Evolutionary conservation across 768 basidiomycete species (phyloP).

Genomic region (Lentinus tigrinus): DNA sequence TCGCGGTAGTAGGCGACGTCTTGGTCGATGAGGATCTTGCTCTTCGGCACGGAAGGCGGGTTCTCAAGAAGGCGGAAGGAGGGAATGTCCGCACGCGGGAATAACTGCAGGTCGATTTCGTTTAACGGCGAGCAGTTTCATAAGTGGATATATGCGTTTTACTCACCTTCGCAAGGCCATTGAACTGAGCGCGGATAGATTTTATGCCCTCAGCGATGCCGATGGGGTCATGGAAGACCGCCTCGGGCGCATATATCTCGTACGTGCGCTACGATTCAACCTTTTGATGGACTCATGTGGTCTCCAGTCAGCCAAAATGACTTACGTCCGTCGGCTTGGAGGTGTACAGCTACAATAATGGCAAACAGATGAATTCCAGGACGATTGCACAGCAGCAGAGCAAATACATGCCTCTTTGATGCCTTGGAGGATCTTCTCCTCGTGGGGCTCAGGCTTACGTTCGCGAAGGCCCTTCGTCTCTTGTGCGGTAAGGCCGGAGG

Average conservation of each 20-base stretch:
- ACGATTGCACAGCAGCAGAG: no score
- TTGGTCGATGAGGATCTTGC: slow-evolving; percentile 44
- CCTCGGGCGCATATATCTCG: slow-evolving; percentile 39
- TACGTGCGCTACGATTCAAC: slow-evolving; percentile 37
- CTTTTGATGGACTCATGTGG: neutral
- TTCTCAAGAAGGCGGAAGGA: slow-evolving; percentile 43
- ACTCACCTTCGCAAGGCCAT: slow-evolving; percentile 42
- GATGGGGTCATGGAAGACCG: slow-evolving; percentile 46
- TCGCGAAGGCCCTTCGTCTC: slow-evolving; percentile 39
- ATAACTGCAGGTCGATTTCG: slow-evolving; percentile 30
- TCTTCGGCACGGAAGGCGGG: slow-evolving; percentile 36
- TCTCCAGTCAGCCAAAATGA: neutral
- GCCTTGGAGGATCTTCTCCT: slow-evolving; percentile 36
- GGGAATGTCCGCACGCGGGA: slow-evolving; percentile 41
- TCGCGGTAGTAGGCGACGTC: slow-evolving; percentile 46
- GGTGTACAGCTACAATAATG: slow-evolving; percentile 35
- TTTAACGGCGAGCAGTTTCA: neutral
- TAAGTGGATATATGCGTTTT: neutral
- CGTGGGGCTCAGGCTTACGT: slow-evolving; percentile 33
- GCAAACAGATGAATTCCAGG: no score
- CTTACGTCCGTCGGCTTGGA: slow-evolving; percentile 38
- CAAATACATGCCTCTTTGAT: slow-evolving; percentile 41
- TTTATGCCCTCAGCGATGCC: slow-evolving; percentile 42
- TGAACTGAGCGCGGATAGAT: slow-evolving; percentile 44
- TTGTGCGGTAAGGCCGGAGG: slow-evolving; percentile 39